Percentiles rank a stretch among this genome's conserved stretches.
phyloP scores from a whole-genome alignment of 208 protist genomes.

The Herpetomonas tarakana region DNA sequence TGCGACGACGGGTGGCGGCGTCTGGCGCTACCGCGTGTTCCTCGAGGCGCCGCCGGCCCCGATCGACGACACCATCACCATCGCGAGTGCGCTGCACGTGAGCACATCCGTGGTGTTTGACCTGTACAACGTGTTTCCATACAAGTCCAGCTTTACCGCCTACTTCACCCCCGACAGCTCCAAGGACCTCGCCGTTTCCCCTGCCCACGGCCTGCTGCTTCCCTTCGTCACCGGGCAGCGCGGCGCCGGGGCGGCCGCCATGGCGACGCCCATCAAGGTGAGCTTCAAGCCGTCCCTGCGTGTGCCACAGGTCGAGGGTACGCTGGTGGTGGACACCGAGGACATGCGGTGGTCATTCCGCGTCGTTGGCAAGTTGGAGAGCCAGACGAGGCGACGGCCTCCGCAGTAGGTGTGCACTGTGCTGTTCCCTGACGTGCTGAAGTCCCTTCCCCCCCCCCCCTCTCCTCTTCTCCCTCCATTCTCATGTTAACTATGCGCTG shows the following conservation, averaged over 20 bases:
- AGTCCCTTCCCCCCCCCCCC: too few relatives aligned
- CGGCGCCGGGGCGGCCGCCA: conserved; percentile 15
- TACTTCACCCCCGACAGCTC: conserved; percentile 88
- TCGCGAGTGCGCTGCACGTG: conserved; percentile 55
- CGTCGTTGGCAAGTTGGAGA: conserved; percentile 63
- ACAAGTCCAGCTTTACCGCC: conserved; percentile 73
- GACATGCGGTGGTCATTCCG: conserved; percentile 92
- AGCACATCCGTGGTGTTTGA: conserved; percentile 66
- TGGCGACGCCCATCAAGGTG: conserved; percentile 50
- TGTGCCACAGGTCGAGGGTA: conserved; percentile 72
- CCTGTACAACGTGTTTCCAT: conserved; percentile 87
- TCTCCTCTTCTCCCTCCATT: conserved; percentile 6
- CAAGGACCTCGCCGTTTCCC: conserved; percentile 71
- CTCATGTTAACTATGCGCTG: conserved; percentile 9
- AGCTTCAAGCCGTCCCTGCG: conserved; percentile 57
- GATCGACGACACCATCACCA: conserved; percentile 80
- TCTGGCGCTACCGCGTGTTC: conserved; percentile 77
- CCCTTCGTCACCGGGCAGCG: conserved; percentile 65
- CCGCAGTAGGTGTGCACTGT: too few relatives aligned
- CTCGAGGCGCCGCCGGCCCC: conserved; percentile 76
- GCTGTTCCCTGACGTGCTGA: too few relatives aligned
- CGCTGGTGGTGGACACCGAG: conserved; percentile 88
- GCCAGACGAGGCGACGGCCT: background rate
- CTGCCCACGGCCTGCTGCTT: conserved; percentile 67
- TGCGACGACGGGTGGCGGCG: conserved; percentile 41